Evolutionary conservation across 2,329 filamentous ascomycete genomes (phyloP), one percentile per base, ranked within the genome.

Genomic region (Cordyceps militaris): DNA sequence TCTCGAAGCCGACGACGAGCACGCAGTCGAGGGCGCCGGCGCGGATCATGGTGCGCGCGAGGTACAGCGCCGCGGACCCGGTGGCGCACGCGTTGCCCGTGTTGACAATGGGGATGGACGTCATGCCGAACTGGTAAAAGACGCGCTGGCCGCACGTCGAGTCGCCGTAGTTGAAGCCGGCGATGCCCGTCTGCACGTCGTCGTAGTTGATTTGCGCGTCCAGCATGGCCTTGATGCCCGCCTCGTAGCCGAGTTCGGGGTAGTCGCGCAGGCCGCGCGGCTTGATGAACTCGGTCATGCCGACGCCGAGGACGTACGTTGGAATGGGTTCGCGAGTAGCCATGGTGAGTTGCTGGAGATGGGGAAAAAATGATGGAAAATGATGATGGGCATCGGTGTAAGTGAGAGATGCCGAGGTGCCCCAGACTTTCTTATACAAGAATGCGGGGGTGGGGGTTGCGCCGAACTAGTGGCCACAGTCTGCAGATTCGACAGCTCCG

Each of bases 271-370:
- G 93, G 70, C 91, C 90, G 55, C 91, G 85, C 38, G 92, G 92
- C 79, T 97, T 97, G 82, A 97, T 92, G 82, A 97, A 97, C 75
- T 96, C 96, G 76, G 93, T 97, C 89, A 97, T 93, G 76, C 93
- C 93, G 65, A 97, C 94, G 78, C 93, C 93, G 61, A 97, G 85
- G 70, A 97, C 89, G 79, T 97, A 97, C 78, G 77, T 78, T 58
- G 55, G 38, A 1, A 26, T 26, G 2, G 26, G 51, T 11, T 57
- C 34, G 21, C 13, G 36, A 13, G 44, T 11, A 4, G 46, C 38
- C 34, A 47, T 30, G 9, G 16, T 43, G 26, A 28, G 21, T n/a
- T 3, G 36, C 4, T 38, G 4, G 14, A 10, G 38, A 44, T 34
- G 24, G 5, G 4, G n/a, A n/a, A 40, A 3, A 16, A 43, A 3